Evolutionary conservation across 225 moss, liverwort and hornwort species (phyloP).

Genomic region (Asterella californica): DNA sequence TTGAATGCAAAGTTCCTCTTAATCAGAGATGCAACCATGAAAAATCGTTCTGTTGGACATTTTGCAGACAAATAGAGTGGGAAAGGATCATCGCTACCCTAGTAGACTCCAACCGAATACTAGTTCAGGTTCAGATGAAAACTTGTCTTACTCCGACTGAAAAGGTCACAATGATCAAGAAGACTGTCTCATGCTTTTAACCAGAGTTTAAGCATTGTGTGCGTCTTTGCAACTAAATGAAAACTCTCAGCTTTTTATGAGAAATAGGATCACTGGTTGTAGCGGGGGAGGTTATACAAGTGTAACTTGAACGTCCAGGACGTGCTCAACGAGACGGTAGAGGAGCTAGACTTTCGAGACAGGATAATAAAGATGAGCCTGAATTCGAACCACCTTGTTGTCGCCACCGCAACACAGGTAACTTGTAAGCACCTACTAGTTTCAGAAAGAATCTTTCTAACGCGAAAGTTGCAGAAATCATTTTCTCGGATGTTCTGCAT

Average conservation of each 20-base stretch:
- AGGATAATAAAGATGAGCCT: conserved; percentile 74
- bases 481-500: not conserved
- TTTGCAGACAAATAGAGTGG: conserved; percentile 61
- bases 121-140: conserved; percentile 50
- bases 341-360: conserved; percentile 64
- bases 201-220: not conserved
- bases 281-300: not conserved
- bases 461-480: not conserved
- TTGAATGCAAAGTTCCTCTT: not conserved
- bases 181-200: not conserved
- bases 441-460: not conserved
- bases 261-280: not conserved
- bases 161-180: not conserved
- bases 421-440: not conserved
- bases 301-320: conserved; percentile 45
- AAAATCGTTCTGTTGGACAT: not conserved
- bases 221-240: not conserved
- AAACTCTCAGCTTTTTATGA: not conserved
- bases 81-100: conserved; percentile 51
- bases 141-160: not conserved
- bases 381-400: conserved; percentile 68
- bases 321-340: conserved; percentile 48
- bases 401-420: conserved; percentile 71
- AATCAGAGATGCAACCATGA: not conserved
- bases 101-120: conserved; percentile 51